Conservation (phyloP, 2,329 filamentous ascomycete genomes). For the Pyrenophora graminea region DNA sequence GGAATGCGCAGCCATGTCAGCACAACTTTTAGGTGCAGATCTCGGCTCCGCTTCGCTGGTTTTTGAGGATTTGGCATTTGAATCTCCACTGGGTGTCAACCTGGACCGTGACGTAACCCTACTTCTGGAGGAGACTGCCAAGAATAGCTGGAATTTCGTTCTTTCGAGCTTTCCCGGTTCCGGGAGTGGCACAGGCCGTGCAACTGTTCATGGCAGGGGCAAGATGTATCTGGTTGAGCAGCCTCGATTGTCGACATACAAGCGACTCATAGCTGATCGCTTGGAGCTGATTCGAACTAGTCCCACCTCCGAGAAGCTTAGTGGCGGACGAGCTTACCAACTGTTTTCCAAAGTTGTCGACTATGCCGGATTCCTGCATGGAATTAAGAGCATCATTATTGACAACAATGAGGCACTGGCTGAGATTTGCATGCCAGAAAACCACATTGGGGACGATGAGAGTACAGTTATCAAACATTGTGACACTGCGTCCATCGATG, state of each 20-base stretch:
- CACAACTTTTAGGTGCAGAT: conserved; percentile 3
- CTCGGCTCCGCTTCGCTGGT: conserved; percentile 2
- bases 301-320: conserved; percentile 13
- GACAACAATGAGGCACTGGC: conserved; percentile 17
- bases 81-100: conserved; percentile 14
- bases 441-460: conserved; percentile 14
- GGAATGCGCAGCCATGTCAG: conserved; percentile 23
- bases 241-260: conserved; percentile 12
- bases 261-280: conserved; percentile 13
- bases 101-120: conserved; percentile 7
- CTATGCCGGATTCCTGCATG: conserved; percentile 19
- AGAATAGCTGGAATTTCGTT: conserved; percentile 5
- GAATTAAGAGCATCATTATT: conserved; percentile 19
- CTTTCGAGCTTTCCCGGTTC: conserved; percentile 6
- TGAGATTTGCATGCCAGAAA: conserved; percentile 7
- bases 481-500: conserved; percentile 22
- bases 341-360: conserved; percentile 22
- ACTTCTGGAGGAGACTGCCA: background rate
- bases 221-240: conserved; percentile 3
- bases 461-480: conserved; percentile 13
- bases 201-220: conserved; percentile 9
- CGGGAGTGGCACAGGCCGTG: background rate
- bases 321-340: conserved; percentile 17
- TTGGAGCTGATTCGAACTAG: conserved; percentile 3
- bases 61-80: conserved; percentile 15